Conservation (phyloP, 139 green algal genomes). For the Medakamo hakoo region DNA sequence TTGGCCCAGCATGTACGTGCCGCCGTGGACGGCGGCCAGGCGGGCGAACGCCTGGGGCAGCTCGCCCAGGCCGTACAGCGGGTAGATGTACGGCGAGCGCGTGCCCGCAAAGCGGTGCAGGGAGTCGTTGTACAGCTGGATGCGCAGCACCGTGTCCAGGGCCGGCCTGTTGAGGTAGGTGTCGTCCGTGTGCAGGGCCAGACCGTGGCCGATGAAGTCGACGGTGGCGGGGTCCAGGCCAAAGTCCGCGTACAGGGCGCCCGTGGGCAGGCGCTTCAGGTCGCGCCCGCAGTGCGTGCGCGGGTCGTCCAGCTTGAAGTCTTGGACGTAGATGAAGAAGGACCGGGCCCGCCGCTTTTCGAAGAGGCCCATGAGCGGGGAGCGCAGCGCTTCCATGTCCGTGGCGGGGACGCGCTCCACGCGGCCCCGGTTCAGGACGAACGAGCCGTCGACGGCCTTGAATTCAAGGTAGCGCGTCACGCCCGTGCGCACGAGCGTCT, state of each 20-base stretch:
- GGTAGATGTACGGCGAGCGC: conserved; percentile 94
- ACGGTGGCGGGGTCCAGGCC: conserved; percentile 61
- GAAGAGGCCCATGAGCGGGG: conserved; percentile 90
- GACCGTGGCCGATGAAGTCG: conserved; percentile 94
- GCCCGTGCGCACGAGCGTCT: conserved; percentile 86
- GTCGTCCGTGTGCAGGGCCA: conserved; percentile 71
- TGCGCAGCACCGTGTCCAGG: conserved; percentile 59
- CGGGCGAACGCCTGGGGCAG: conserved; percentile 93
- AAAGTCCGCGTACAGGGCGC: conserved; percentile 75
- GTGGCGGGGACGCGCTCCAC: conserved; percentile 80
- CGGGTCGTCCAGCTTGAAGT: conserved; percentile 69
- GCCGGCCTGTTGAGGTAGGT: conserved; percentile 39
- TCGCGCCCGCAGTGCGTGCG: conserved; percentile 73
- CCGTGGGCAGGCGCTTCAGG: conserved; percentile 71
- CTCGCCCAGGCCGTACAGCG: conserved; percentile 92
- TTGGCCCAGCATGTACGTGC: conserved; percentile 98
- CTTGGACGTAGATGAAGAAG: conserved; percentile 92
- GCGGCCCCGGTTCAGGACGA: conserved; percentile 73
- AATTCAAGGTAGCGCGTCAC: conserved; percentile 98
- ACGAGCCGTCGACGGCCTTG: conserved; percentile 93
- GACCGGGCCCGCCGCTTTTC: conserved; percentile 85
- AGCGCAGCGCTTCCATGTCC: conserved; percentile 83
- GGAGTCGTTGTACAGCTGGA: conserved; percentile 95
- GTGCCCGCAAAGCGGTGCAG: conserved; percentile 83
- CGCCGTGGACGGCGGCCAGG: conserved; percentile 88